Percentiles rank a stretch among this genome's conserved stretches.
Evolutionary conservation across 768 basidiomycete species (phyloP).

Genomic region (Podaxis sp.): DNA sequence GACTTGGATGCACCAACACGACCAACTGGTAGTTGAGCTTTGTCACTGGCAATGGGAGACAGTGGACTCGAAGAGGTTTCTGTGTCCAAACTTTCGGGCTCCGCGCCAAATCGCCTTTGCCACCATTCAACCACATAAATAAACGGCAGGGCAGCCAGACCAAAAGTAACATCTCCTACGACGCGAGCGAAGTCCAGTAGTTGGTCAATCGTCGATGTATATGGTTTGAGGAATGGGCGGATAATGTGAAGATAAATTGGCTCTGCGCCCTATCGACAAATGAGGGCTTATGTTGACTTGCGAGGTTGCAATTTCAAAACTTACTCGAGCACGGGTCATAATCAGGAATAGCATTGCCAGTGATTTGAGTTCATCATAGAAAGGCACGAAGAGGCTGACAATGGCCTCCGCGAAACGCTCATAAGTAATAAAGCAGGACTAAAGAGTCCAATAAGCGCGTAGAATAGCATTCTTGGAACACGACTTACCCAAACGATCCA

Average conservation of each 20-base stretch:
- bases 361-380: conserved; percentile 81
- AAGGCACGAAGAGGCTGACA: conserved; percentile 70
- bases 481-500: conserved; percentile 81
- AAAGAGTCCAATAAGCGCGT: conserved; percentile 10
- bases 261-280: conserved; percentile 64
- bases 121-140: conserved; percentile 33
- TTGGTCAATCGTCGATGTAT: conserved; percentile 61
- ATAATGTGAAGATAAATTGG: conserved; percentile 79
- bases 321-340: conserved; percentile 68
- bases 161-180: conserved; percentile 58
- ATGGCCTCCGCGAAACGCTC: conserved; percentile 64
- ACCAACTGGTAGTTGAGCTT: not conserved
- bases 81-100: conserved; percentile 7
- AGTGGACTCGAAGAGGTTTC: conserved; percentile 19
- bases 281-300: not conserved
- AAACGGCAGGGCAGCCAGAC: conserved; percentile 35
- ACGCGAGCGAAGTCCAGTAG: conserved; percentile 56
- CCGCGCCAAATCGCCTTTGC: conserved; percentile 21
- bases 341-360: conserved; percentile 70
- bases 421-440: conserved; percentile 68
- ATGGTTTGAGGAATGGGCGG: conserved; percentile 75
- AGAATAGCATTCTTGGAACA: not conserved
- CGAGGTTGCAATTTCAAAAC: conserved; percentile 17
- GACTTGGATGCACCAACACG: not conserved
- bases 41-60: not conserved